These are phyloP conservation scores for Conringia planisiliqua DNA, from an alignment of 345 rosid genomes.

Conservation along the genomic window DNA sequence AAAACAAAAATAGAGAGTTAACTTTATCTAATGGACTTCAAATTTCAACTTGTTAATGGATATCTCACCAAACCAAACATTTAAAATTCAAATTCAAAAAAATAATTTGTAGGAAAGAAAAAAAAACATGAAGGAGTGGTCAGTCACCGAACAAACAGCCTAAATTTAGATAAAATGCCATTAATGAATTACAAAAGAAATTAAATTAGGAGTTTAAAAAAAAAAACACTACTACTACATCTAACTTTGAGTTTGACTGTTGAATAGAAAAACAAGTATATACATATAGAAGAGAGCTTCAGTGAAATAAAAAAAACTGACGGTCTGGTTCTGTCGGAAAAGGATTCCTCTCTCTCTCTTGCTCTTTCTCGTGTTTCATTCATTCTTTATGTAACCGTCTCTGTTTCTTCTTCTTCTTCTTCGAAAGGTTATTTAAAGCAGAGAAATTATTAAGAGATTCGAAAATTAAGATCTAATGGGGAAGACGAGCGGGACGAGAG, in stretches of 20 bases:
- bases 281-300: background rate
- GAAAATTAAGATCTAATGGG: conserved; percentile 29
- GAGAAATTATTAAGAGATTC: background rate
- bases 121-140: conserved; percentile 12
- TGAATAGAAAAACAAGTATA: background rate
- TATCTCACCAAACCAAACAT: conserved; percentile 22
- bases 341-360: conserved; percentile 7
- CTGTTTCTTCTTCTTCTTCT: background rate
- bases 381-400: conserved; percentile 15
- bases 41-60: background rate
- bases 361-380: conserved; percentile 10
- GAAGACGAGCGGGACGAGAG: conserved; percentile 38
- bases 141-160: conserved; percentile 30
- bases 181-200: background rate
- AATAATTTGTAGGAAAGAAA: background rate
- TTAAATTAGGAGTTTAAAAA: background rate
- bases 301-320: background rate
- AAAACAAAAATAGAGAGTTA: background rate
- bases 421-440: too few species aligned
- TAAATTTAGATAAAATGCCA: conserved; percentile 23
- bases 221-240: too few species aligned
- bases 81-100: background rate
- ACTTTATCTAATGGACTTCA: background rate
- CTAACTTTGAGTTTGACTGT: conserved; percentile 19
- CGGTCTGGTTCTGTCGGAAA: conserved; percentile 31